Evolutionary conservation across 768 basidiomycete genomes (phyloP), one percentile per base, ranked within the genome.

Genomic region (Vararia minispora): DNA sequence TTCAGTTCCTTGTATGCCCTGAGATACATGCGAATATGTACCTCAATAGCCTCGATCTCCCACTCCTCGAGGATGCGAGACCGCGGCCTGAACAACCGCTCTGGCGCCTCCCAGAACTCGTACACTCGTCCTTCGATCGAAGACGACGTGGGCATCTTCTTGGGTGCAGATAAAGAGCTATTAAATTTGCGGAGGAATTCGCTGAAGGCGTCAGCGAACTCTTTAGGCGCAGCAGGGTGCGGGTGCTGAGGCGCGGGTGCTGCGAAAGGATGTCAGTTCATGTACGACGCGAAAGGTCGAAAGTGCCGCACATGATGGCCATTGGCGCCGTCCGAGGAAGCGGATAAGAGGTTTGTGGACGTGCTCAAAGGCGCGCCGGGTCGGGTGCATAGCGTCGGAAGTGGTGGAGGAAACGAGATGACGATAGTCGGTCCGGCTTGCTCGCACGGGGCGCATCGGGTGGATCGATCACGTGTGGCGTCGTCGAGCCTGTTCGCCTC

Each of bases 61-160:
- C 45, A 49, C 13, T 78, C 65, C 20, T 69, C 64, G 10, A 83
- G 49, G 23, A 69, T 54, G 33, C 65, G 66, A 14, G 61, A 56
- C 42, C 57, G 63, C 11, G 71, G 69, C 36, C 57, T 64, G 76
- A 75, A 79, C 45, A 74, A 64, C 33, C 67, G 63, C 7, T 64
- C 51, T 0, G 83, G 82, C 3, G 75, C 77, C 35, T 83, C 70
- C 83, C 83, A 85, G 53, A 72, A 80, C 28, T 66, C 74, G 49
- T 61, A 68, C 13, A 21, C 39, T 26, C 5, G n/a, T n/a, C n/a
- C n/a, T n/a, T n/a, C n/a, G n/a, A n/a, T n/a, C n/a, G n/a, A n/a
- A n/a, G n/a, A n/a, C n/a, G n/a, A n/a, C n/a, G n/a, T n/a, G n/a
- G n/a, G n/a, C n/a, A n/a, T n/a, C n/a, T n/a, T n/a, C n/a, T n/a